Base-by-base conservation (phyloP, 305 asterid species). In the Solanum hybrid region DNA sequence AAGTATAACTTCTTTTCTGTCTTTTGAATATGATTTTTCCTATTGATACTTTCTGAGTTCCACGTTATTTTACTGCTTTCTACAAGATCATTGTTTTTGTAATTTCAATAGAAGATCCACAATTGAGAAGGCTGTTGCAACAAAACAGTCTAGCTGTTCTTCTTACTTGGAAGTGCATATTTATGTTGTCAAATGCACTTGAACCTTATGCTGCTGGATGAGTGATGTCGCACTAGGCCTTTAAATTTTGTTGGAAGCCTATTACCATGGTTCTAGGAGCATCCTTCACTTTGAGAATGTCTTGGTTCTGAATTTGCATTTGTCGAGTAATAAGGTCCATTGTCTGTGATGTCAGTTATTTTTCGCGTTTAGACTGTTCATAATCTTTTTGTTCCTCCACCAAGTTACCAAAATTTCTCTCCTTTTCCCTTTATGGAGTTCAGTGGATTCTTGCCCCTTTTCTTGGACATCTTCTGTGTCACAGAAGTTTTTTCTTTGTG, bases 1-100 rank as follows among this genome's bases (percentile, higher is more conserved):
- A 96, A 94, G 98, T 96, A 96, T 92, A 95, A 90, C 91, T 64
- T 90, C 87, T 89, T 88, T 91, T 78, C 42, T 76, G 87, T 86
- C 60, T 11, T 56, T 84, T 2, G 31, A 31, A 82, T 29, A 82
- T 51, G 38, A 82, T 17, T 51, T 84, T 82, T 84, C 75, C 76
- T 51, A 11, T 34, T 51, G 76, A 32, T 84, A 84, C 87, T 84
- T 84, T 31, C 27, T 51, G 45, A 51, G 27, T 17, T 51, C 42
- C 42, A 84, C 4, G 11, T 31, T 84, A 32, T 31, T 82, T 42
- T 84, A 51, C 75, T 84, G 71, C 75, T 29, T 51, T 78, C 31
- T 8, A 17, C 40, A 42, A 51, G 87, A 82, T 82, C 87, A 45
- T 82, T 29, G 14, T 45, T 45, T 31, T 82, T 45, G 38, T 27